Conservation (phyloP, 2,329 filamentous ascomycete genomes). For the Hymenoscyphus fraxineus region DNA sequence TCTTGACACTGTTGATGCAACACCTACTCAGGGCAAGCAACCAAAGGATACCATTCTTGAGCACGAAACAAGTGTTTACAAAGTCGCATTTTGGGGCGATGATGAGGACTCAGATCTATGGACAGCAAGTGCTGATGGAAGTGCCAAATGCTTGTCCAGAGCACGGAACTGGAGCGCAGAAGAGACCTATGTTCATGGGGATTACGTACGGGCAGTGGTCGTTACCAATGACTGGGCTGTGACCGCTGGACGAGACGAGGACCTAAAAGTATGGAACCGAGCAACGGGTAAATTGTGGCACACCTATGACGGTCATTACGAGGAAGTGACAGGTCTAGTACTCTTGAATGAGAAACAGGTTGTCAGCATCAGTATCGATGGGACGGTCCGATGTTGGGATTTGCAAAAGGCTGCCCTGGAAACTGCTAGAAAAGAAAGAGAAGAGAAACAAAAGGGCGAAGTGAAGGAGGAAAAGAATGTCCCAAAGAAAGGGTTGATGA, state of each 20-base stretch:
- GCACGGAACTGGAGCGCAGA: conserved; percentile 66
- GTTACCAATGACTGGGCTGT: conserved; percentile 74
- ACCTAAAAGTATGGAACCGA: conserved; percentile 85
- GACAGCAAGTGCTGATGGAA: conserved; percentile 91
- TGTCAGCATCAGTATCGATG: conserved; percentile 85
- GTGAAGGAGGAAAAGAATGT: conserved; percentile 41
- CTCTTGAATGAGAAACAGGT: conserved; percentile 56
- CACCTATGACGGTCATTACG: conserved; percentile 78
- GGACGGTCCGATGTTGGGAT: conserved; percentile 81
- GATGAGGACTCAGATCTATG: conserved; percentile 66
- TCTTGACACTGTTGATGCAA: conserved; percentile 38
- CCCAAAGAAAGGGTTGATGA: conserved; percentile 57
- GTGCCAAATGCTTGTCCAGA: conserved; percentile 73
- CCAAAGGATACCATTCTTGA: conserved; percentile 58
- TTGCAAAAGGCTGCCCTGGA: conserved; percentile 60
- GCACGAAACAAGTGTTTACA: conserved; percentile 90
- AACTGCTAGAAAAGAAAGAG: conserved; percentile 49
- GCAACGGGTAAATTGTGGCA: conserved; percentile 69
- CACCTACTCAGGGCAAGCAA: conserved; percentile 23
- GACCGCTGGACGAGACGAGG: conserved; percentile 86
- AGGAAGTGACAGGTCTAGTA: conserved; percentile 82
- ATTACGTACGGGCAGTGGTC: conserved; percentile 82
- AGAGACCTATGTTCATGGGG: conserved; percentile 72
- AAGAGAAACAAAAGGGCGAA: conserved; percentile 43
- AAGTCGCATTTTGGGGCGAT: conserved; percentile 66